Conservation (phyloP, 768 basidiomycete genomes). For the Boletus subparvulus region DNA sequence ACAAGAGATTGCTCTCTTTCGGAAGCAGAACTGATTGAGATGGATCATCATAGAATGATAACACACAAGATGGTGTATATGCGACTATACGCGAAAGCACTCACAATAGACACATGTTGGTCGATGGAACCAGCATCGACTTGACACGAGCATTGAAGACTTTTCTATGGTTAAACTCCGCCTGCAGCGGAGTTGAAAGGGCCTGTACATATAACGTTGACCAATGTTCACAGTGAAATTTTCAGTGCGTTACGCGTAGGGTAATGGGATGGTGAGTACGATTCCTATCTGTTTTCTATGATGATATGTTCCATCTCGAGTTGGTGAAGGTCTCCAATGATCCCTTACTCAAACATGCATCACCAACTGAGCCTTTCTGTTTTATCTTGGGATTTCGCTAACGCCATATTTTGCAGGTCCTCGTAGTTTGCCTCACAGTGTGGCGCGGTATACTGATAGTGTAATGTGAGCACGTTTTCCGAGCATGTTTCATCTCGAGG, state of each 20-base stretch:
- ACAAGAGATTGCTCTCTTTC: constrained; percentile 75
- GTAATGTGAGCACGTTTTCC: constrained; percentile 8
- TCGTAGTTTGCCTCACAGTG: not conserved
- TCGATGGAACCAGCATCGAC: not conserved
- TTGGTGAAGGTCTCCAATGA: constrained; percentile 69
- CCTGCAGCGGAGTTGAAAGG: constrained; percentile 16
- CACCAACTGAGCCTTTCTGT: constrained; percentile 44
- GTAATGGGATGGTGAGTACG: constrained; percentile 33
- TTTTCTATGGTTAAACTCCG: constrained; percentile 32
- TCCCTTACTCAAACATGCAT: constrained; percentile 79
- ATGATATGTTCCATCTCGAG: constrained; percentile 76
- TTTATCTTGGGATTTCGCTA: constrained; percentile 21
- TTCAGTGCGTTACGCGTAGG: not conserved
- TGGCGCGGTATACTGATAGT: not conserved
- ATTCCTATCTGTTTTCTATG: constrained; percentile 35
- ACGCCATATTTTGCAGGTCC: not conserved
- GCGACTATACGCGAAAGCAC: constrained; percentile 5
- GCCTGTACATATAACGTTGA: not conserved
- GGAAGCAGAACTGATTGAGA: constrained; percentile 79
- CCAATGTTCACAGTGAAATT: not conserved
- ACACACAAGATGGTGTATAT: not conserved
- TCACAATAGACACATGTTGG: constrained; percentile 7
- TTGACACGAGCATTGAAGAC: too few species aligned
- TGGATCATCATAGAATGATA: constrained; percentile 44
- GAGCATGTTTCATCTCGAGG: constrained; percentile 31